Evolutionary conservation across 305 asterid genomes (phyloP).

Genomic region (Rubia balearica): DNA sequence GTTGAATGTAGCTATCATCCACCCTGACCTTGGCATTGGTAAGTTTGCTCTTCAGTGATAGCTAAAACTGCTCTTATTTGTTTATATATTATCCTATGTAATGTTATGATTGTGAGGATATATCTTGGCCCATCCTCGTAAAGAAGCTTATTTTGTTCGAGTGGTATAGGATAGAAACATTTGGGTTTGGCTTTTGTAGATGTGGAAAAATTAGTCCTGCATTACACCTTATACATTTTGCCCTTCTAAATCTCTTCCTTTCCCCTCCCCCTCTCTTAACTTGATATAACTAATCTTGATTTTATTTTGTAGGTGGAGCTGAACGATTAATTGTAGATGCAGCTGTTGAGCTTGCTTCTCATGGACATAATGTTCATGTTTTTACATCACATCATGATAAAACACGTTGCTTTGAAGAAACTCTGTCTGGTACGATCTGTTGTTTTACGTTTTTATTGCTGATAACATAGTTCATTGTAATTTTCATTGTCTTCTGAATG

Average conservation of each 20-base stretch:
- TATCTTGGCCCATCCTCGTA: background rate
- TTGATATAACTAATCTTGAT: slow-evolving; percentile 4
- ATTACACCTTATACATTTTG: background rate
- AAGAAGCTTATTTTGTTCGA: background rate
- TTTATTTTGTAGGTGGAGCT: slow-evolving; percentile 69
- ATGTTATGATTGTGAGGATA: background rate
- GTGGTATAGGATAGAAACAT: background rate
- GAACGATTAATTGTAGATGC: slow-evolving; percentile 93
- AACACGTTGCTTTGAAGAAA: slow-evolving; percentile 89
- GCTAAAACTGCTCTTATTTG: background rate
- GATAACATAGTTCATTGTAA: background rate
- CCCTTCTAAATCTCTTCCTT: background rate
- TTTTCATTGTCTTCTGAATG: slow-evolving; percentile 2
- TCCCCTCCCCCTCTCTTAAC: slow-evolving; percentile 7
- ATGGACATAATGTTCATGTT: slow-evolving; percentile 74
- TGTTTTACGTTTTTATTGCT: background rate
- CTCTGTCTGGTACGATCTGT: slow-evolving; percentile 54
- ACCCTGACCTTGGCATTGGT: slow-evolving; percentile 95
- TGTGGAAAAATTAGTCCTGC: background rate
- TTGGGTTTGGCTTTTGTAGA: background rate
- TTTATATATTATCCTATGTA: background rate
- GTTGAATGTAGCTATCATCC: slow-evolving; percentile 68
- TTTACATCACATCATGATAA: slow-evolving; percentile 91
- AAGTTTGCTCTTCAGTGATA: slow-evolving; percentile 7
- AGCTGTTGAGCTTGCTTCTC: slow-evolving; percentile 77